Evolutionary conservation across 305 asterid genomes (phyloP).

Genomic region (Fraxinus platypoda): DNA sequence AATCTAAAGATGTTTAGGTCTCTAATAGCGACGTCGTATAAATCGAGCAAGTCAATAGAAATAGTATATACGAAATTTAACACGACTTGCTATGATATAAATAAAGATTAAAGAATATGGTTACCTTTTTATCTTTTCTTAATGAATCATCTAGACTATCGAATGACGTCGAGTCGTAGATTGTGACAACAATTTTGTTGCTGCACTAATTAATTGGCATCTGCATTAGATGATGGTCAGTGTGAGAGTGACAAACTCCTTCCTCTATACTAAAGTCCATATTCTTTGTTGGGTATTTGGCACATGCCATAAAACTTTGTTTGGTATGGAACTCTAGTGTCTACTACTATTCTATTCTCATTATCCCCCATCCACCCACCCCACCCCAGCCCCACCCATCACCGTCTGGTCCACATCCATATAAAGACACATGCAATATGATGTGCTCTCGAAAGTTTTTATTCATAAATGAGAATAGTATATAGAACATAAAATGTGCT

Average conservation of each 20-base stretch:
- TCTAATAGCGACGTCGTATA: not conserved
- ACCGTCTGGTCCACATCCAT: conserved; percentile 33
- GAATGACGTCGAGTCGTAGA: not conserved
- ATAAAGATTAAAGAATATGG: too few species aligned
- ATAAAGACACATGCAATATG: conserved; percentile 29
- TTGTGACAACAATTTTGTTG: not conserved
- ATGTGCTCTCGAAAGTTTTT: conserved; percentile 26
- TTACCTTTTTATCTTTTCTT: too few species aligned
- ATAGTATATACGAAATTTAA: not conserved
- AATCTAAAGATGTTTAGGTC: not conserved
- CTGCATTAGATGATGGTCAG: conserved; percentile 18
- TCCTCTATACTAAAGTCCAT: conserved; percentile 16
- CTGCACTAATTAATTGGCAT: conserved; percentile 15
- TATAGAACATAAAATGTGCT: conserved; percentile 20
- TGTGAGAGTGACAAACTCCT: conserved; percentile 50
- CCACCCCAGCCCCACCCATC: conserved; percentile 12
- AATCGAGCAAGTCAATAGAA: not conserved
- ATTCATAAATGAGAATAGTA: conserved; percentile 39
- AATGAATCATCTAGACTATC: not conserved
- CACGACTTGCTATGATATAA: not conserved
- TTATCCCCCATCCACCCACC: not conserved
- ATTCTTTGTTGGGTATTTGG: conserved; percentile 31
- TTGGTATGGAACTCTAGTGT: conserved; percentile 29
- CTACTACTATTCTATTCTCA: conserved; percentile 33
- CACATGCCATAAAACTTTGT: conserved; percentile 45